phyloP scores from a whole-genome alignment of 2,329 filamentous ascomycete genomes.

The Fusarium sp. region DNA sequence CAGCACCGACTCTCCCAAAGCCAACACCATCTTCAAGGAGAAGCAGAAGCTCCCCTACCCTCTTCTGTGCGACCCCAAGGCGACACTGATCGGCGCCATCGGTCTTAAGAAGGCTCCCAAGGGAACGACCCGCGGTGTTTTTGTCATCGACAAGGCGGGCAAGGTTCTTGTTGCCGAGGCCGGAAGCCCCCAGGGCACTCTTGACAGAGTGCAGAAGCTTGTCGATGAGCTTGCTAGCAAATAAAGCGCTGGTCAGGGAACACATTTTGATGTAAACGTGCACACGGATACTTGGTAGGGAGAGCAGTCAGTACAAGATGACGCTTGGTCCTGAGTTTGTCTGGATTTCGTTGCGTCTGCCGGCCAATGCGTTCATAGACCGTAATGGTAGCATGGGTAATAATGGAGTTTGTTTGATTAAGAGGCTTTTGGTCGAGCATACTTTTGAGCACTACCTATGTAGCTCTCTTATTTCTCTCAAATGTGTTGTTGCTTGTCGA shows the following conservation, averaged over 20 bases:
- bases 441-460: too few relatives aligned
- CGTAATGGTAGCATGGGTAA: constrained; percentile 4
- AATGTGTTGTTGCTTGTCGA: too few relatives aligned
- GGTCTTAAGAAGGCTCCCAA: constrained; percentile 88
- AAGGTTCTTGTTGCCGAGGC: constrained; percentile 80
- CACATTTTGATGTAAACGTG: neutral
- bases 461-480: too few relatives aligned
- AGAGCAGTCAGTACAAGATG: neutral
- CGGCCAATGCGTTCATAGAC: constrained; percentile 15
- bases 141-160: constrained; percentile 83
- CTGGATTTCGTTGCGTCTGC: constrained; percentile 1
- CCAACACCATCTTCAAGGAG: constrained; percentile 91
- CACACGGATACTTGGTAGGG: neutral
- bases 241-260: constrained; percentile 9
- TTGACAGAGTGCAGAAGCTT: constrained; percentile 79
- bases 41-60: constrained; percentile 92
- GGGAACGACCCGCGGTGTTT: constrained; percentile 86
- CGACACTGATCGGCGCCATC: constrained; percentile 82
- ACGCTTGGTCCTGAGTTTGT: neutral
- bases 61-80: constrained; percentile 83
- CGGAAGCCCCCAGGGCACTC: constrained; percentile 81
- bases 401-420: neutral
- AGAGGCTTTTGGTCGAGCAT: too few relatives aligned
- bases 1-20: constrained; percentile 85
- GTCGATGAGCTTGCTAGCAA: constrained; percentile 59